Conservation (phyloP, 2,329 filamentous ascomycete genomes). For the Fusarium burgessii region DNA sequence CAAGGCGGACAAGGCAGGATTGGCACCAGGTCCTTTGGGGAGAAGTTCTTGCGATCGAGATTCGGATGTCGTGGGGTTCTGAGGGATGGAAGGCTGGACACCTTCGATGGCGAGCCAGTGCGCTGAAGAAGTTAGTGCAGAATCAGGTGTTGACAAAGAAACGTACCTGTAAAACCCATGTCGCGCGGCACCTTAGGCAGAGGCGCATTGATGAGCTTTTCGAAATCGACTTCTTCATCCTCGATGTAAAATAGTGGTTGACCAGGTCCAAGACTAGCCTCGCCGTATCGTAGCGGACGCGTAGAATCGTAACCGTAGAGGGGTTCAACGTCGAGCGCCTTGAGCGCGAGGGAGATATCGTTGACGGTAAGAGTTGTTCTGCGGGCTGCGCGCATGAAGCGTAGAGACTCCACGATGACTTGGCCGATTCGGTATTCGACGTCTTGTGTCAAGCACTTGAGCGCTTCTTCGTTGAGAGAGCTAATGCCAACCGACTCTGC, state of each 20-base stretch:
- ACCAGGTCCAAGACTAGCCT: conserved; percentile 91
- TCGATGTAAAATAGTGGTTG: conserved; percentile 98
- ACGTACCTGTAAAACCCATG: conserved; percentile 86
- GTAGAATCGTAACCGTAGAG: conserved; percentile 97
- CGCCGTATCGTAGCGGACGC: conserved; percentile 87
- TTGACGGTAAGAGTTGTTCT: conserved; percentile 89
- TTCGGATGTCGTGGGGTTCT: conserved; percentile 91
- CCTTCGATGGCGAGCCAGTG: conserved; percentile 99
- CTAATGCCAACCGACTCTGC: conserved; percentile 94
- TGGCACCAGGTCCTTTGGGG: conserved; percentile 89
- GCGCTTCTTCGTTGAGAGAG: conserved; percentile 84
- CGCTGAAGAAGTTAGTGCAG: conserved; percentile 62
- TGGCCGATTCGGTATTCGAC: conserved; percentile 96
- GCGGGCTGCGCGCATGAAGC: conserved; percentile 93
- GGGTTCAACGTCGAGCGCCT: conserved; percentile 90
- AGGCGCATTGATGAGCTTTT: conserved; percentile 97
- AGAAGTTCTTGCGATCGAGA: conserved; percentile 86
- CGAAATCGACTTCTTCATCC: conserved; percentile 98
- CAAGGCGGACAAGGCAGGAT: conserved; percentile 82
- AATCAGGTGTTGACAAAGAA: too few relatives aligned
- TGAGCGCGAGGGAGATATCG: conserved; percentile 88
- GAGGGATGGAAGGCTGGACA: conserved; percentile 94
- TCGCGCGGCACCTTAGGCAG: conserved; percentile 95
- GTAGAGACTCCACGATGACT: conserved; percentile 92
- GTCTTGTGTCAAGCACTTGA: conserved; percentile 89